phyloP scores from a whole-genome alignment of 2,329 filamentous ascomycete genomes.

The Thielaviopsis punctulata region DNA sequence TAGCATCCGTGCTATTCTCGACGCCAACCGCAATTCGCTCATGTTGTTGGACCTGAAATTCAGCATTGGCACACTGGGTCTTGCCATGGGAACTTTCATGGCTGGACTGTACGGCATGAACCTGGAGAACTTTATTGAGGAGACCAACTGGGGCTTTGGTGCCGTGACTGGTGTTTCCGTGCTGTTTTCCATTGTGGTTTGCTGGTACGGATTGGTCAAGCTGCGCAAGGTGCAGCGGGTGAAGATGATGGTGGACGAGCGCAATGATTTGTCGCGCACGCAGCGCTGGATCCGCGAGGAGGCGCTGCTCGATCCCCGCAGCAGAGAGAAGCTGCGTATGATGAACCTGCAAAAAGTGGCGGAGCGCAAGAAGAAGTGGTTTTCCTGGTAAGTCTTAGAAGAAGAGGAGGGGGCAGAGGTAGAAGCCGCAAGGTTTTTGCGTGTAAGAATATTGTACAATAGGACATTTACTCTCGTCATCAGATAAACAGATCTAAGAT shows the following conservation, averaged over 20 bases:
- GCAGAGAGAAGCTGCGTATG: conserved; percentile 35
- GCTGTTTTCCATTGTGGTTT: conserved; percentile 58
- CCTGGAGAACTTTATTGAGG: conserved; percentile 94
- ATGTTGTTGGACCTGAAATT: conserved; percentile 97
- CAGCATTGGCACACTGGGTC: conserved; percentile 83
- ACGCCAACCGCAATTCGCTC: conserved; percentile 92
- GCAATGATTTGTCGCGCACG: conserved; percentile 22
- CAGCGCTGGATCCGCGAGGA: conserved; percentile 30
- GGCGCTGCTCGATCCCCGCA: conserved; percentile 34
- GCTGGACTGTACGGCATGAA: conserved; percentile 99
- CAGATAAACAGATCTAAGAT: neutral
- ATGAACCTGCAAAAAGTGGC: conserved; percentile 31
- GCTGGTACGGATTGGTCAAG: conserved; percentile 67
- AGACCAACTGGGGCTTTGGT: conserved; percentile 72
- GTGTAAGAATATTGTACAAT: neutral
- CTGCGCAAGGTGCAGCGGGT: conserved; percentile 75
- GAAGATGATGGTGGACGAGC: conserved; percentile 50
- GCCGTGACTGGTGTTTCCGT: conserved; percentile 56
- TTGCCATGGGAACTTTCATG: conserved; percentile 85
- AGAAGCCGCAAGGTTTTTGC: neutral
- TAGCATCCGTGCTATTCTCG: conserved; percentile 87
- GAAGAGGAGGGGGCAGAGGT: neutral
- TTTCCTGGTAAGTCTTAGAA: conserved; percentile 2
- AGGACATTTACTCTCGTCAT: neutral
- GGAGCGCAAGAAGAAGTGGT: conserved; percentile 20